Evolutionary conservation across 1,284 basidiomycete species (phyloP).

Genomic region (Heterobasidion parviporum): DNA sequence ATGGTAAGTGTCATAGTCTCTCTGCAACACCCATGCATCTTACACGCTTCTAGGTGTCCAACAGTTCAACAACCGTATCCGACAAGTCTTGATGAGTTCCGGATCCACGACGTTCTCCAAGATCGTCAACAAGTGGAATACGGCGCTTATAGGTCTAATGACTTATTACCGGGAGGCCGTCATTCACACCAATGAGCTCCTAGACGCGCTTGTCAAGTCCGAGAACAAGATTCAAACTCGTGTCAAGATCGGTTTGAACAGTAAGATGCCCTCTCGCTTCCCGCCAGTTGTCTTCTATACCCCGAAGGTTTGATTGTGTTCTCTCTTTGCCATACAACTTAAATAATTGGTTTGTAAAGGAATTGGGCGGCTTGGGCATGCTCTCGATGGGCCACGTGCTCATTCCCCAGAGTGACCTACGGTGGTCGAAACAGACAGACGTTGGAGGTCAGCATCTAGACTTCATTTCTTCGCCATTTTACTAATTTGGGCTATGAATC

Average conservation of each 20-base stretch:
- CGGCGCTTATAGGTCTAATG: constrained; percentile 90
- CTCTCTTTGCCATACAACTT: background rate
- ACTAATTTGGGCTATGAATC: background rate
- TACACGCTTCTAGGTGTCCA: constrained; percentile 59
- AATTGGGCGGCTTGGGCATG: constrained; percentile 97
- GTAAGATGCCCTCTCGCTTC: constrained; percentile 99
- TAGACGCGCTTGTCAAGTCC: constrained; percentile 91
- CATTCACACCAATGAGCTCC: constrained; percentile 92
- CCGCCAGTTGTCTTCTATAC: constrained; percentile 97
- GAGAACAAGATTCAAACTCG: constrained; percentile 99
- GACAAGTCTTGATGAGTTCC: constrained; percentile 97
- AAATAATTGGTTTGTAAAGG: constrained; percentile 30
- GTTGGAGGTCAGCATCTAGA: constrained; percentile 56
- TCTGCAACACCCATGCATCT: background rate
- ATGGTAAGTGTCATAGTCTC: constrained; percentile 37
- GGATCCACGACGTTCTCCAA: constrained; percentile 99
- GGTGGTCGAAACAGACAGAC: constrained; percentile 98
- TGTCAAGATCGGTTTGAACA: constrained; percentile 98
- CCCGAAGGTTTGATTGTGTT: constrained; percentile 51
- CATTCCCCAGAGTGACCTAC: constrained; percentile 94
- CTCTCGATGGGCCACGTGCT: constrained; percentile 98
- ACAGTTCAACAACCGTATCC: constrained; percentile 93
- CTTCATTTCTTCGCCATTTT: constrained; percentile 10
- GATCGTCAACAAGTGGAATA: constrained; percentile 99
- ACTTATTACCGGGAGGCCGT: constrained; percentile 99